Conservation (phyloP, 192 early-diverging fungal genomes). For the Coemansia sp. region DNA sequence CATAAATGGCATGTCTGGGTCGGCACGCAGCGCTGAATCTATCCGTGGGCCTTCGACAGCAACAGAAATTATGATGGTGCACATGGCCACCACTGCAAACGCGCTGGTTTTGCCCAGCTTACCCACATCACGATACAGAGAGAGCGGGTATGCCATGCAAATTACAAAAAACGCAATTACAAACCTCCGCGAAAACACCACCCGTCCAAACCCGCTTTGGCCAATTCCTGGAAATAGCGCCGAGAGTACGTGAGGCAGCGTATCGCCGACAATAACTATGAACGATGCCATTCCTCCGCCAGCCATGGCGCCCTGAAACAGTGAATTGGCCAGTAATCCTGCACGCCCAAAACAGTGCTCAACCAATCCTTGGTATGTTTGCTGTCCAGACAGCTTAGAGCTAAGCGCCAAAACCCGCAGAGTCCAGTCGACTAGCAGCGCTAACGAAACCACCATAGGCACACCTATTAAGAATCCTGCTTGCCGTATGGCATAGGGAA, state of each 20-base stretch:
- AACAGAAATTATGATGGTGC: slow-evolving; percentile 72
- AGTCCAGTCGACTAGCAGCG: slow-evolving; percentile 70
- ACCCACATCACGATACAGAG: slow-evolving; percentile 82
- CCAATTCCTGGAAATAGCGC: slow-evolving; percentile 64
- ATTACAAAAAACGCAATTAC: slow-evolving; percentile 78
- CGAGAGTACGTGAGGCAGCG: slow-evolving; percentile 77
- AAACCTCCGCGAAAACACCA: slow-evolving; percentile 67
- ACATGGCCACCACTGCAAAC: slow-evolving; percentile 77
- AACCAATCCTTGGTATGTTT: slow-evolving; percentile 81
- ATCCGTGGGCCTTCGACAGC: slow-evolving; percentile 66
- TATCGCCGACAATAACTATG: slow-evolving; percentile 73
- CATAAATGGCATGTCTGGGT: slow-evolving; percentile 24
- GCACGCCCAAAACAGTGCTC: slow-evolving; percentile 76
- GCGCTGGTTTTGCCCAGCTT: slow-evolving; percentile 86
- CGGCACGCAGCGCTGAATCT: slow-evolving; percentile 49
- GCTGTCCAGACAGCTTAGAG: slow-evolving; percentile 73
- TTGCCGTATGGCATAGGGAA: slow-evolving; percentile 82
- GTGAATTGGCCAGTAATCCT: slow-evolving; percentile 73
- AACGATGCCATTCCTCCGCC: slow-evolving; percentile 74
- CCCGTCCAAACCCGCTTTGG: slow-evolving; percentile 54
- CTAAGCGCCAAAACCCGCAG: slow-evolving; percentile 69
- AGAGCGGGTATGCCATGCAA: slow-evolving; percentile 78
- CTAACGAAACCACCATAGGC: slow-evolving; percentile 54
- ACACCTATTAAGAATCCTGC: slow-evolving; percentile 67
- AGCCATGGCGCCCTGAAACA: slow-evolving; percentile 92